Evolutionary conservation across 208 protist species (phyloP).

Genomic region (Leishmania turanica): DNA sequence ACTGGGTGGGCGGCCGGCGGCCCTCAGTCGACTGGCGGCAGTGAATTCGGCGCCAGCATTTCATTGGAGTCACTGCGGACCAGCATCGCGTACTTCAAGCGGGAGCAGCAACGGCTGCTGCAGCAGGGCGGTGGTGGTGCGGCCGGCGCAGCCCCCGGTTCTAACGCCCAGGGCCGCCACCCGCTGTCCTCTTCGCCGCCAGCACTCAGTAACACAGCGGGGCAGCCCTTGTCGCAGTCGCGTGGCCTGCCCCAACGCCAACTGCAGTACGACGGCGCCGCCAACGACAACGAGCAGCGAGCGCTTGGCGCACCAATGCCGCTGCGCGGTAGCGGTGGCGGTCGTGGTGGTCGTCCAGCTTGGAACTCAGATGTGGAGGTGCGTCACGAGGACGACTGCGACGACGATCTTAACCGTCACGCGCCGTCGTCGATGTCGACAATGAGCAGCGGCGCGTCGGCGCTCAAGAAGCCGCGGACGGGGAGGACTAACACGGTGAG

Average conservation of each 20-base stretch:
- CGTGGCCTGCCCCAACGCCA: not conserved
- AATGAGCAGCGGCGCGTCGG: conserved; percentile 4
- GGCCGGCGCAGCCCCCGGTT: not conserved
- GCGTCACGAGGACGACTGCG: conserved; percentile 19
- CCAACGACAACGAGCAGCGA: not conserved
- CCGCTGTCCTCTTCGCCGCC: conserved; percentile 8
- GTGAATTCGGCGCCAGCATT: conserved; percentile 56
- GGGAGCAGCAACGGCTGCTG: conserved; percentile 50
- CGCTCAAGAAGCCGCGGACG: conserved; percentile 33
- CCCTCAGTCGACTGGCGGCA: not conserved
- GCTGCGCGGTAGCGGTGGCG: conserved; percentile 8
- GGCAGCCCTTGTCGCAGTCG: not conserved
- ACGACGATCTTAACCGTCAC: conserved; percentile 1
- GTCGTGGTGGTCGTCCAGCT: conserved; percentile 31
- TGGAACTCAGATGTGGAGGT: conserved; percentile 73
- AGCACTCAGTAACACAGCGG: not conserved
- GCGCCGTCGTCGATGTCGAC: conserved; percentile 6
- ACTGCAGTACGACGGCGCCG: conserved; percentile 4
- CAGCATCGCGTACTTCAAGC: conserved; percentile 80
- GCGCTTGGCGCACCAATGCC: not conserved
- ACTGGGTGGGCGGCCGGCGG: conserved; percentile 6
- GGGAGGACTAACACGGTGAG: not conserved
- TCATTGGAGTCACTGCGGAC: conserved; percentile 70
- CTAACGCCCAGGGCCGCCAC: not conserved
- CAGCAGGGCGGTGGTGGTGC: conserved; percentile 15